These are phyloP conservation scores for Naganishia albida DNA, from an alignment of 1,284 basidiomycete species.

Conservation along the genomic window DNA sequence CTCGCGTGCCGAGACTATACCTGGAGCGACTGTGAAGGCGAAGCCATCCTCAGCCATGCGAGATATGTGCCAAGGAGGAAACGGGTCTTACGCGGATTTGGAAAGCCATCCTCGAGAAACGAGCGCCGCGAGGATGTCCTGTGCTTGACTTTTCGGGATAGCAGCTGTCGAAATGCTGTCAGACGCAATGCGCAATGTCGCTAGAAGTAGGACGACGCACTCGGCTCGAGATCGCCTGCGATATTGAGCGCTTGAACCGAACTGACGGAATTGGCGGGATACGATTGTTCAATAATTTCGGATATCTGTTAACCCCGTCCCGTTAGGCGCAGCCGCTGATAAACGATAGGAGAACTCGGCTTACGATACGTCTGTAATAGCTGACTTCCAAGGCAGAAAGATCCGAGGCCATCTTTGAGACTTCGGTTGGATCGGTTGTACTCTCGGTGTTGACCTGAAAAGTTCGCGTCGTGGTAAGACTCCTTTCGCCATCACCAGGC, in stretches of 20 bases:
- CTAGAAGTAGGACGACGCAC: constrained; percentile 1
- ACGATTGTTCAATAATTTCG: constrained; percentile 45
- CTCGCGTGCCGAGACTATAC: constrained; percentile 46
- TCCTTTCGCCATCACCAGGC: too few species aligned
- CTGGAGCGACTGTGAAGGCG: constrained; percentile 43
- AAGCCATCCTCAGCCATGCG: constrained; percentile 2
- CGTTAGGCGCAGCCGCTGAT: not conserved
- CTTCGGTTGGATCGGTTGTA: constrained; percentile 44
- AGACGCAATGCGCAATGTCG: not conserved
- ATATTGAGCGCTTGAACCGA: constrained; percentile 39
- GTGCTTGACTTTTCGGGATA: constrained; percentile 36
- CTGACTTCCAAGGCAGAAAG: constrained; percentile 47
- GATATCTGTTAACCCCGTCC: too few species aligned
- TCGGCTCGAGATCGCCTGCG: constrained; percentile 29
- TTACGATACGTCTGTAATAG: constrained; percentile 45
- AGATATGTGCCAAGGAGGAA: not conserved
- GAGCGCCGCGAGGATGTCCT: constrained; percentile 42
- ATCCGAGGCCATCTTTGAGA: constrained; percentile 45
- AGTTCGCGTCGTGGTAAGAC: too few species aligned
- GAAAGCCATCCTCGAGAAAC: constrained; percentile 48
- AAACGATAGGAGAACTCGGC: constrained; percentile 22
- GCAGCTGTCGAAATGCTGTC: constrained; percentile 4
- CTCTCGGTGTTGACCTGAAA: constrained; percentile 33
- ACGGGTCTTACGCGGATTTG: constrained; percentile 45
- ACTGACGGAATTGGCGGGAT: constrained; percentile 50